These are phyloP conservation scores for Rhynchospora pubera DNA, from an alignment of 176 grass and related monocot genomes.

Conservation along the genomic window DNA sequence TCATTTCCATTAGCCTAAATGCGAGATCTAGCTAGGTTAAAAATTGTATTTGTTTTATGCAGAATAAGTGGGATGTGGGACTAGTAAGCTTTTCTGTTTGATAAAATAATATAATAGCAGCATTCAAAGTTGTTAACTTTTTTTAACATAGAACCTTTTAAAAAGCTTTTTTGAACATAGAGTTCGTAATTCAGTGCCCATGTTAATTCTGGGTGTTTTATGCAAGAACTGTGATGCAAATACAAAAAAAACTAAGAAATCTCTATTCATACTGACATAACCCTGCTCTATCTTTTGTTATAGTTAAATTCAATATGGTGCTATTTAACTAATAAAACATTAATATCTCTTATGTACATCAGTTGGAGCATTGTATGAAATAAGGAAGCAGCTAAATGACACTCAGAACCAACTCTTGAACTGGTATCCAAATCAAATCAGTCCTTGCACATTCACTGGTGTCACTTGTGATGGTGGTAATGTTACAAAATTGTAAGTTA, in stretches of 20 bases:
- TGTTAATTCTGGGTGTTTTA: background rate
- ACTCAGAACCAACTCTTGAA: background rate
- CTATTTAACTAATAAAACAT: background rate
- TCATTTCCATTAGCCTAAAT: background rate
- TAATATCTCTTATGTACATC: background rate
- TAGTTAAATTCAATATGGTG: background rate
- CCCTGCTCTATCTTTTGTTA: background rate
- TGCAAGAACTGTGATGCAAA: background rate
- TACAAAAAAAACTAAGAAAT: background rate
- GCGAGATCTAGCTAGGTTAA: background rate
- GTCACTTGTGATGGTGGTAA: background rate
- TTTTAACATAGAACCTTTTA: background rate
- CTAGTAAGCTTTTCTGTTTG: background rate
- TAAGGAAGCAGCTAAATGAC: conserved; percentile 4
- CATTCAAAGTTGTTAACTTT: too few species aligned
- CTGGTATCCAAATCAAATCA: background rate
- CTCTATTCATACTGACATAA: background rate
- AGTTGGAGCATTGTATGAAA: background rate
- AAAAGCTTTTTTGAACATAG: too few species aligned
- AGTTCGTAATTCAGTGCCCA: background rate
- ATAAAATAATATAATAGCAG: background rate
- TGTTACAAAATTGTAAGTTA: conserved; percentile 14
- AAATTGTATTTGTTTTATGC: background rate
- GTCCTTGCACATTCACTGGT: background rate
- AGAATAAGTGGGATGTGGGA: background rate